These are phyloP conservation scores for Raphanus hybrid DNA, from an alignment of 441 rosid genomes.

Conservation along the genomic window DNA sequence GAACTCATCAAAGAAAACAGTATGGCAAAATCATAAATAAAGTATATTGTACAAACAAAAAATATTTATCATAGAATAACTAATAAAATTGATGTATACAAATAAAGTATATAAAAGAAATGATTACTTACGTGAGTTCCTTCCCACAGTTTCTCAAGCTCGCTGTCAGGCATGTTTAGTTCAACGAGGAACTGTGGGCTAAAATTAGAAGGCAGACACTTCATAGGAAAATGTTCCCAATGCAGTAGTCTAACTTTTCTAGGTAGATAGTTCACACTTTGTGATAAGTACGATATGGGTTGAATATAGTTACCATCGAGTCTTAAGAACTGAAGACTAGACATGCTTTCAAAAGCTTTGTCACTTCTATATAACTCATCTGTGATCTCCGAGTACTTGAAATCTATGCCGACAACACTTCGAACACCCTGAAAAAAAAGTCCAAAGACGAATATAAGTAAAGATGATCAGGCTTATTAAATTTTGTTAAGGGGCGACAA, in stretches of 20 bases:
- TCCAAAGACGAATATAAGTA: not conserved
- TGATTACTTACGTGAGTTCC: not conserved
- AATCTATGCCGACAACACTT: constrained; percentile 1
- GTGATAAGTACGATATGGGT: not conserved
- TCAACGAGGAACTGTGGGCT: not conserved
- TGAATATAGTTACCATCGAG: not conserved
- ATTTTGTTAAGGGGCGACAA: not conserved
- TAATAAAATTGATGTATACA: not conserved
- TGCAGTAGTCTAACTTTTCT: constrained; percentile 1
- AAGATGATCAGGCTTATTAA: not conserved
- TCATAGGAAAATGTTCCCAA: constrained; percentile 7
- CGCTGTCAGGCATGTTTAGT: constrained; percentile 3
- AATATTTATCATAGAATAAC: not conserved
- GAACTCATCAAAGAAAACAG: not conserved
- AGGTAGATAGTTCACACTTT: not conserved
- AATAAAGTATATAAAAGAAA: not conserved
- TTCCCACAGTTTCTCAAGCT: not conserved
- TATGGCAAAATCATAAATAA: not conserved
- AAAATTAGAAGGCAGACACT: not conserved
- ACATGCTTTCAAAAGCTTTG: not conserved
- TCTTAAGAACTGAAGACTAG: not conserved
- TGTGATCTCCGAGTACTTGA: not conserved
- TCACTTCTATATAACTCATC: not conserved
- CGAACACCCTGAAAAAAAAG: not conserved
- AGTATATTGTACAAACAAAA: not conserved